These are phyloP conservation scores for Lasiodiplodia sp. DNA, from an alignment of 2,329 filamentous ascomycete species.

Conservation along the genomic window DNA sequence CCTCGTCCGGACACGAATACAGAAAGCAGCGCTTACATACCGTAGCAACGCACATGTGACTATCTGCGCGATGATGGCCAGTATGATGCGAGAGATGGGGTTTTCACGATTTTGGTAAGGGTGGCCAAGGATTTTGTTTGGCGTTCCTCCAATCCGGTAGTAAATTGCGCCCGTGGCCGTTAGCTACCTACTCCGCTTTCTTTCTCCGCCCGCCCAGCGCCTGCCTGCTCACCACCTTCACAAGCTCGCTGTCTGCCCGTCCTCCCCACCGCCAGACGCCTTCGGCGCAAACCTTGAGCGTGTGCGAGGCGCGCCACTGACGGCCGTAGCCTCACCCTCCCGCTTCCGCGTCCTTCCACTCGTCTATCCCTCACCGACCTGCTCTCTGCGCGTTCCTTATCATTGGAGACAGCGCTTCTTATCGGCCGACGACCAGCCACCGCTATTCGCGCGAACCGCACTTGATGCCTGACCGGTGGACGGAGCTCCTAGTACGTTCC, in stretches of 20 bases:
- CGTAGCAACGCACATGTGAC: too few species aligned
- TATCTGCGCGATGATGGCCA: too few species aligned
- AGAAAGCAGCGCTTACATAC: too few species aligned
- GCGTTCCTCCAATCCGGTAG: background rate
- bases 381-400: background rate
- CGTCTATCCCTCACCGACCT: background rate
- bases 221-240: background rate
- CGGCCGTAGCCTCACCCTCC: slow-evolving; percentile 19
- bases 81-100: background rate
- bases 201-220: background rate
- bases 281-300: slow-evolving; percentile 1
- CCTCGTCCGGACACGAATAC: too few species aligned
- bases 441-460: background rate
- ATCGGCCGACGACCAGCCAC: background rate
- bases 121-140: too few species aligned
- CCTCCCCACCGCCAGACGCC: background rate
- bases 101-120: too few species aligned
- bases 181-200: slow-evolving; percentile 6
- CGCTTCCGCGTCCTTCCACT: slow-evolving; percentile 19
- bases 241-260: background rate
- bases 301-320: slow-evolving; percentile 9
- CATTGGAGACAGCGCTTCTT: slow-evolving; percentile 7
- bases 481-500: slow-evolving; percentile 12
- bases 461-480: slow-evolving; percentile 6
- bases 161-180: background rate